phyloP scores from a whole-genome alignment of 2,329 filamentous ascomycete species.

The Leptographium flavum region DNA sequence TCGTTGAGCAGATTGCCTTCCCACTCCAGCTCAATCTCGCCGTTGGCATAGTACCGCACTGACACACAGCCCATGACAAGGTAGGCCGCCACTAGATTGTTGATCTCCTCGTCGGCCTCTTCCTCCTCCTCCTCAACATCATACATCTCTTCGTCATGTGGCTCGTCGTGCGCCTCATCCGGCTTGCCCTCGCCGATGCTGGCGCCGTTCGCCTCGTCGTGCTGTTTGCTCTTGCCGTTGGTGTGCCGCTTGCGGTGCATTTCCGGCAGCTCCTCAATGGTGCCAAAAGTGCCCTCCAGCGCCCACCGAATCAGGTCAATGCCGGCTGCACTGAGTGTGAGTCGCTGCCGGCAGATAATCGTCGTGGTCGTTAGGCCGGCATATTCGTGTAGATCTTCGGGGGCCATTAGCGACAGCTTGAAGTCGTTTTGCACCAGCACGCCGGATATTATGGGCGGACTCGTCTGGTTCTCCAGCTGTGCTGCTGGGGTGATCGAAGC shows the following conservation, averaged over 20 bases:
- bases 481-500: slow-evolving; percentile 63
- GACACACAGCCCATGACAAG: slow-evolving; percentile 82
- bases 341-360: slow-evolving; percentile 80
- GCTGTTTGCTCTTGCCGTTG: slow-evolving; percentile 19
- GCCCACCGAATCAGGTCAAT: slow-evolving; percentile 89
- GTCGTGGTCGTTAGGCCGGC: slow-evolving; percentile 93
- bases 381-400: slow-evolving; percentile 89
- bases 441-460: slow-evolving; percentile 55
- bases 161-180: slow-evolving; percentile 21
- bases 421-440: slow-evolving; percentile 97
- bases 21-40: slow-evolving; percentile 87
- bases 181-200: slow-evolving; percentile 10
- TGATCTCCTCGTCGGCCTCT: slow-evolving; percentile 44
- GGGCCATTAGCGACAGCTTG: slow-evolving; percentile 92
- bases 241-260: slow-evolving; percentile 24
- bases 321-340: slow-evolving; percentile 76
- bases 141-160: slow-evolving; percentile 12
- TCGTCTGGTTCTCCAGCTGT: slow-evolving; percentile 14
- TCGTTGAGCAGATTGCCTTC: slow-evolving; percentile 97
- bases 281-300: slow-evolving; percentile 84
- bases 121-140: slow-evolving; percentile 23
- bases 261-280: slow-evolving; percentile 55
- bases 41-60: slow-evolving; percentile 61
- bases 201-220: slow-evolving; percentile 17
- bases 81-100: slow-evolving; percentile 47